phyloP scores from a whole-genome alignment of 2,329 filamentous ascomycete genomes.

The Orbilia javanica region DNA sequence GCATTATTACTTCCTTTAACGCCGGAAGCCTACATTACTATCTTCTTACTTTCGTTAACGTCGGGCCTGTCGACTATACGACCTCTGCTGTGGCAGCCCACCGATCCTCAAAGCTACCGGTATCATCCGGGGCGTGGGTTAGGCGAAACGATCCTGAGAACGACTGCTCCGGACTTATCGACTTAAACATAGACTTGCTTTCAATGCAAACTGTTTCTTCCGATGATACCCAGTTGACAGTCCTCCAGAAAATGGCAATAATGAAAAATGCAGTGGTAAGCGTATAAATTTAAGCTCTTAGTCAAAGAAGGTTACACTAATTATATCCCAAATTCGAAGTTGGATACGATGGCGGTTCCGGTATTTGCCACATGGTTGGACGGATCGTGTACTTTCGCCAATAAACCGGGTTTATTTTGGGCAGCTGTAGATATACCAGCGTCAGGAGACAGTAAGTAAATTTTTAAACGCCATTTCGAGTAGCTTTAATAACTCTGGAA shows the following conservation, averaged over 20 bases:
- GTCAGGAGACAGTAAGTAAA: conserved; percentile 65
- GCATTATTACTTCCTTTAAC: conserved; percentile 45
- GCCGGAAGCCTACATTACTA: not conserved
- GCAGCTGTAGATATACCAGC: conserved; percentile 41
- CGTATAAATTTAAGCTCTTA: not conserved
- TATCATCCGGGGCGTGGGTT: conserved; percentile 48
- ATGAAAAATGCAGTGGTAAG: conserved; percentile 80
- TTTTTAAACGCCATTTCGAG: conserved; percentile 66
- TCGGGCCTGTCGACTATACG: conserved; percentile 34
- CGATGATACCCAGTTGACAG: conserved; percentile 63
- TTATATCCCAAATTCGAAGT: conserved; percentile 5
- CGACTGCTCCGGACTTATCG: conserved; percentile 11
- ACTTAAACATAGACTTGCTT: not conserved
- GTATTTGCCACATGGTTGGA: conserved; percentile 85
- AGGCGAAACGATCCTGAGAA: not conserved
- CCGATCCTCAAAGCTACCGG: conserved; percentile 37
- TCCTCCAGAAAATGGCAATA: conserved; percentile 78
- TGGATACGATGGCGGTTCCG: conserved; percentile 80
- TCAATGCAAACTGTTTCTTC: not conserved
- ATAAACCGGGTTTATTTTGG: conserved; percentile 70
- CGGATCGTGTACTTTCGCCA: conserved; percentile 78
- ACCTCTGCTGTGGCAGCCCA: not conserved
- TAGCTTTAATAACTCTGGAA: conserved; percentile 74
- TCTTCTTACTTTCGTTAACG: conserved; percentile 48
- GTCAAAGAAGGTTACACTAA: not conserved